A percentile compares a stretch with the other conserved stretches of the same genome.
Conservation (phyloP, 768 basidiomycete genomes). For the Amanita pseudoporphyria region DNA sequence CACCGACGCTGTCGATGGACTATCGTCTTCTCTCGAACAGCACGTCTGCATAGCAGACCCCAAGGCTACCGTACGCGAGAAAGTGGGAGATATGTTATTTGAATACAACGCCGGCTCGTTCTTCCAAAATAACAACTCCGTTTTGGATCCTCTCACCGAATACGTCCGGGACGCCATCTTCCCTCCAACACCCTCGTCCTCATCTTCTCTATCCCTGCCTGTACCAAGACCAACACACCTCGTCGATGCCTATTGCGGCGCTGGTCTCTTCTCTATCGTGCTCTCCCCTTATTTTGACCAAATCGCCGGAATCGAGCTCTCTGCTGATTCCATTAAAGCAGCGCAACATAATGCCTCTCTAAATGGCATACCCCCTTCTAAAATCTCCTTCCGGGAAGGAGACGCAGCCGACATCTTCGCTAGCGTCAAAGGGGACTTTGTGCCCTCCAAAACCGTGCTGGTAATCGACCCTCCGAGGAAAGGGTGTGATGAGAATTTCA, state of each 20-base stretch:
- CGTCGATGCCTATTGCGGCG: constrained; percentile 92
- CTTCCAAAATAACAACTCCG: constrained; percentile 98
- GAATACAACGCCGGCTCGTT: constrained; percentile 84
- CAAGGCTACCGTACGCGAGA: constrained; percentile 71
- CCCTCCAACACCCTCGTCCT: constrained; percentile 17
- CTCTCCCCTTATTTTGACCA: constrained; percentile 64
- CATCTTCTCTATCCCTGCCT: constrained; percentile 12
- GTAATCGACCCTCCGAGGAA: constrained; percentile 91
- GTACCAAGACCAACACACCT: constrained; percentile 70
- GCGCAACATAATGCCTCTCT: constrained; percentile 59
- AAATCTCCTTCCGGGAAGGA: constrained; percentile 66
- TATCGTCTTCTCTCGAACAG: constrained; percentile 32
- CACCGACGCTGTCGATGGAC: constrained; percentile 23
- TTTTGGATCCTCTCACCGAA: constrained; percentile 73
- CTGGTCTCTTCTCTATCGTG: constrained; percentile 79
- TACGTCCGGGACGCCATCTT: constrained; percentile 77
- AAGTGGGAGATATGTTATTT: constrained; percentile 73
- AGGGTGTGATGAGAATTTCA: constrained; percentile 77
- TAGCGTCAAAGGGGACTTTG: constrained; percentile 50
- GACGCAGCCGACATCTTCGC: constrained; percentile 84
- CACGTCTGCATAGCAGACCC: constrained; percentile 84
- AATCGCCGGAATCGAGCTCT: constrained; percentile 88
- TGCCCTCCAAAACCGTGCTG: constrained; percentile 53
- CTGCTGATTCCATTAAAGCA: constrained; percentile 55
- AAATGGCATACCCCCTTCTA: constrained; percentile 45